Evolutionary conservation across 2,329 filamentous ascomycete genomes (phyloP).

Genomic region (Plectosphaerella cucumerina): DNA sequence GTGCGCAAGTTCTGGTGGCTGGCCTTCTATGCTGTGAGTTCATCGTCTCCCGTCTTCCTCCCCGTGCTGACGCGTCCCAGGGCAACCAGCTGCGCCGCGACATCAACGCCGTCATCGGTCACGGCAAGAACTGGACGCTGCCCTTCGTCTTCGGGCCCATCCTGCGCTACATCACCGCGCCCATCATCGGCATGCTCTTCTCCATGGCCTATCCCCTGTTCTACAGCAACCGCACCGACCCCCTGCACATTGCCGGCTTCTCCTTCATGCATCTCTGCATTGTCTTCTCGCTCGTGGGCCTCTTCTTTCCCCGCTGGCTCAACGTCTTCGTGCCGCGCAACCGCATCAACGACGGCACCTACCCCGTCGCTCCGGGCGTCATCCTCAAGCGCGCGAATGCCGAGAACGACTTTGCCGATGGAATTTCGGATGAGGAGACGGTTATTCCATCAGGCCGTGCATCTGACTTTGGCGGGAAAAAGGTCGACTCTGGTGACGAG

Average conservation of each 20-base stretch:
- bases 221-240: conserved; percentile 10
- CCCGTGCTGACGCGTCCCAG: background rate
- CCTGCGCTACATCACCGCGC: conserved; percentile 14
- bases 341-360: background rate
- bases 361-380: conserved; percentile 4
- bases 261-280: conserved; percentile 10
- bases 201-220: conserved; percentile 13
- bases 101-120: conserved; percentile 7
- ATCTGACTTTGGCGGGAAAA: background rate
- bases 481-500: background rate
- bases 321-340: conserved; percentile 9
- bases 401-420: background rate
- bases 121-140: conserved; percentile 5
- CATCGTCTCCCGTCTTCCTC: too few relatives aligned
- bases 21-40: conserved; percentile 5
- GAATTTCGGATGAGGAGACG: conserved; percentile 2
- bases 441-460: background rate
- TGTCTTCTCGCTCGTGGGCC: conserved; percentile 6
- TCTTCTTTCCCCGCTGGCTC: conserved; percentile 10
- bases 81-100: conserved; percentile 9
- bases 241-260: conserved; percentile 12
- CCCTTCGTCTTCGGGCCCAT: conserved; percentile 11
- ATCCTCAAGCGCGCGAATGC: conserved; percentile 9
- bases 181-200: conserved; percentile 13
- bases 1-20: conserved; percentile 9